A percentile compares a stretch with the other conserved stretches of the same genome.
phyloP scores from a whole-genome alignment of 2,329 filamentous ascomycete species.

The Diaporthe sp. region DNA sequence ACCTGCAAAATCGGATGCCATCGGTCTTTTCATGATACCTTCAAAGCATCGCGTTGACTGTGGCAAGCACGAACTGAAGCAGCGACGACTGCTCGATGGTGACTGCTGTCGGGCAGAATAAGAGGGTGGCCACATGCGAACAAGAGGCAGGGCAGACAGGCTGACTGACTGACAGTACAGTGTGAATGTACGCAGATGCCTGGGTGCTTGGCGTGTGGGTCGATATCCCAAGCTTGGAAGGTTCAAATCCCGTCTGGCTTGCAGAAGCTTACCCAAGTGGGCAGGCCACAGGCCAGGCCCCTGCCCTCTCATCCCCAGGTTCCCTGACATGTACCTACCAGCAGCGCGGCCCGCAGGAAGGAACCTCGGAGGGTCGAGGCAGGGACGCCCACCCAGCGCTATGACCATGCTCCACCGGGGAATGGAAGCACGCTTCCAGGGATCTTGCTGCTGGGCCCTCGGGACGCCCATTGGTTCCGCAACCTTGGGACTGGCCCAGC shows the following conservation, averaged over 20 bases:
- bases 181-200: not conserved
- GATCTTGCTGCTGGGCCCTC: conserved; percentile 1
- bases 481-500: conserved; percentile 38
- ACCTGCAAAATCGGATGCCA: not conserved
- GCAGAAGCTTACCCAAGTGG: conserved; percentile 31
- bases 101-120: not conserved
- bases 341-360: not conserved
- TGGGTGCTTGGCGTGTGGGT: conserved; percentile 12
- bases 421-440: conserved; percentile 33
- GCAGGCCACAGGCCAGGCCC: not conserved
- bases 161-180: conserved; percentile 1
- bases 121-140: not conserved
- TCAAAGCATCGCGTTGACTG: not conserved
- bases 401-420: conserved; percentile 29
- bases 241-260: conserved; percentile 28
- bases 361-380: not conserved
- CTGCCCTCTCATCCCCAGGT: not conserved
- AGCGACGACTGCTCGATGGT: not conserved
- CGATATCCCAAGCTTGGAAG: not conserved
- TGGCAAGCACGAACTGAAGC: not conserved
- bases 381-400: not conserved
- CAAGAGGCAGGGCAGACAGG: not conserved
- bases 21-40: not conserved
- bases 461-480: conserved; percentile 34
- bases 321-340: not conserved